Base-by-base conservation (phyloP, 2,329 filamentous ascomycete species). In the Claviceps purpurea region DNA sequence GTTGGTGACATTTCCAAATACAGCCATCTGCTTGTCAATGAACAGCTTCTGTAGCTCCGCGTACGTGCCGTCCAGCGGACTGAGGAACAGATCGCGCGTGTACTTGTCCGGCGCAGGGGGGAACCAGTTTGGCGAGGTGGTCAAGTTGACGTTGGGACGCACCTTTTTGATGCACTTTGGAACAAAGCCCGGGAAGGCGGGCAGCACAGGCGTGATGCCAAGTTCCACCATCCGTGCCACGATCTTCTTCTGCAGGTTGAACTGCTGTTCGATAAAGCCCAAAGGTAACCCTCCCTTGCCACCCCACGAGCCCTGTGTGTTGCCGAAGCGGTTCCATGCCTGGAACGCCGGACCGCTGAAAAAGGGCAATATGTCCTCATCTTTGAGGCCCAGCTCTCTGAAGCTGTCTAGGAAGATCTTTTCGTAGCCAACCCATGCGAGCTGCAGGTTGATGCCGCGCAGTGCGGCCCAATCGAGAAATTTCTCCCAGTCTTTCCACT, bases 261-360 rank as follows among this genome's bases (percentile, higher is more conserved):
- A 75, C 57, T 76, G 75, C 39, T 60, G 54, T 22, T 75, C 65
- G 52, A 76, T 70, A 72, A 73, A 78, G 30, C 62, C 56, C 26
- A 64, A 55, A 4, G 74, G 70, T 13, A 76, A 56, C 2, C 68
- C 60, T 5, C 56, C 56, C 34, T 49, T 44, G 37, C 68, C 70
- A 38, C 67, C 68, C 74, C 73, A 77, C 1, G 71, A 73, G 7
- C 71, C 69, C 56, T 75, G 73, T 18, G 74, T 75, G 56, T 77
- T 78, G 10, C 73, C 74, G 52, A 78, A 73, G n/a, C 72, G 69
- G 55, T 77, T 76, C 74, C 74, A 78, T 11, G 73, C 64, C 53
- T 74, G 72, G 52, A 76, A 77, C 0, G 73, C 73, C 1, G 74
- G 74, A 0, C 74, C 73, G 48, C 69, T 73, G 50, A 77, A 64